phyloP scores from a whole-genome alignment of 2,329 filamentous ascomycete genomes.

The Aspergillus pseudoviridinutans region DNA sequence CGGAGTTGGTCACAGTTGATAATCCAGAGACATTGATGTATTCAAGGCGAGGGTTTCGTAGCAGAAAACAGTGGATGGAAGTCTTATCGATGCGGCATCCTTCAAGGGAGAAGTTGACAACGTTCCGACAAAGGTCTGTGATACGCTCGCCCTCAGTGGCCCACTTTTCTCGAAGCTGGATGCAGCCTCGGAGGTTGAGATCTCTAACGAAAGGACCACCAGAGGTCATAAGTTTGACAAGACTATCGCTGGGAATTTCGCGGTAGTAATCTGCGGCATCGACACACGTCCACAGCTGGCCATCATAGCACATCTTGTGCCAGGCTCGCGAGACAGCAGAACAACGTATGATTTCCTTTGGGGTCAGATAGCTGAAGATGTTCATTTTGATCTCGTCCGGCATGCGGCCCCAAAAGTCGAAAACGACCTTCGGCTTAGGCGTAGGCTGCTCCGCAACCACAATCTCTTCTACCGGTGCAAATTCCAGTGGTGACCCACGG shows the following conservation, averaged over 20 bases:
- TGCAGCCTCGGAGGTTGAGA: slow-evolving; percentile 84
- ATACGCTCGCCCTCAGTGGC: slow-evolving; percentile 63
- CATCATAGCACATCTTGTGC: slow-evolving; percentile 83
- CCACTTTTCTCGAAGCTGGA: slow-evolving; percentile 82
- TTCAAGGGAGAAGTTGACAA: slow-evolving; percentile 83
- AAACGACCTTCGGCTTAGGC: slow-evolving; percentile 36
- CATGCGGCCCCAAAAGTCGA: slow-evolving; percentile 75
- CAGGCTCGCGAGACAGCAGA: slow-evolving; percentile 76
- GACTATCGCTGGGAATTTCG: slow-evolving; percentile 75
- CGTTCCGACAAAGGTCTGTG: slow-evolving; percentile 78
- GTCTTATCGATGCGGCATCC: slow-evolving; percentile 81
- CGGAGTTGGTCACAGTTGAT: slow-evolving; percentile 68
- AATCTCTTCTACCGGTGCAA: slow-evolving; percentile 13
- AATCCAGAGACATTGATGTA: slow-evolving; percentile 84
- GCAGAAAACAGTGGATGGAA: slow-evolving; percentile 71
- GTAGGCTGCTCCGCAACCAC: slow-evolving; percentile 15
- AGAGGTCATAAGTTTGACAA: slow-evolving; percentile 78
- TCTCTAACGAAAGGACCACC: slow-evolving; percentile 89
- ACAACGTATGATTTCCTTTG: slow-evolving; percentile 74
- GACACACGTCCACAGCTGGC: slow-evolving; percentile 83
- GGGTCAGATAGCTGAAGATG: slow-evolving; percentile 70
- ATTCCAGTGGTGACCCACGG: slow-evolving; percentile 31
- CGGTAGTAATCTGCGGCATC: slow-evolving; percentile 84
- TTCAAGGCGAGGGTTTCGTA: slow-evolving; percentile 73
- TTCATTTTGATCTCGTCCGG: slow-evolving; percentile 78